Evolutionary conservation across 495 filamentous ascomycete genomes (phyloP).

Genomic region (Penicillium desertorum): DNA sequence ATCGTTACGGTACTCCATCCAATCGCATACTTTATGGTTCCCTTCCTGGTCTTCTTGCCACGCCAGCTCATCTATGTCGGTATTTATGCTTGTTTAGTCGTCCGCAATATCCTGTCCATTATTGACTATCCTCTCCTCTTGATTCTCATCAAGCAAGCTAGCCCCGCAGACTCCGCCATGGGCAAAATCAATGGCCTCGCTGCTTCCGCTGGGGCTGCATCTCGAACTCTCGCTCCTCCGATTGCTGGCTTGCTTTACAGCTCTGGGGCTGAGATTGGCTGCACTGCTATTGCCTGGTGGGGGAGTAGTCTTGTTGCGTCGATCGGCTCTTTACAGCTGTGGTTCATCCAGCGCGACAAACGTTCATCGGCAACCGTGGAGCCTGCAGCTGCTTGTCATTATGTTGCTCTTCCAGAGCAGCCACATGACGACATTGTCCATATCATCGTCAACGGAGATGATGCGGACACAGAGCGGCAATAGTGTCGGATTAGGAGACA

Average conservation of each 20-base stretch:
- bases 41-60: conserved; percentile 64
- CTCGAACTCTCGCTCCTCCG: conserved; percentile 73
- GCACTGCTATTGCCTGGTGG: conserved; percentile 79
- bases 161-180: conserved; percentile 62
- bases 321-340: conserved; percentile 66
- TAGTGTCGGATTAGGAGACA: not conserved
- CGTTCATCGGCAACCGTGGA: conserved; percentile 40
- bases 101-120: conserved; percentile 76
- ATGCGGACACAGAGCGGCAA: not conserved
- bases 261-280: conserved; percentile 61
- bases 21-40: conserved; percentile 72
- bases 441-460: conserved; percentile 39
- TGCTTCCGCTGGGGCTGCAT: conserved; percentile 73
- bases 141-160: conserved; percentile 82
- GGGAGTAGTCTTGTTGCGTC: conserved; percentile 68
- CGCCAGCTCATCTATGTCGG: conserved; percentile 56
- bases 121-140: conserved; percentile 75
- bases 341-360: conserved; percentile 57
- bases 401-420: conserved; percentile 25
- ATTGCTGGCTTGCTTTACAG: conserved; percentile 75
- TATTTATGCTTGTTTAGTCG: conserved; percentile 69
- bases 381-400: conserved; percentile 33
- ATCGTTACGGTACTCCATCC: conserved; percentile 74
- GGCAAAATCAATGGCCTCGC: conserved; percentile 82
- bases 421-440: conserved; percentile 35